A percentile compares a stretch with the other conserved stretches of the same genome.
Evolutionary conservation across 2,329 filamentous ascomycete genomes (phyloP).

Genomic region (Claviceps sp.): DNA sequence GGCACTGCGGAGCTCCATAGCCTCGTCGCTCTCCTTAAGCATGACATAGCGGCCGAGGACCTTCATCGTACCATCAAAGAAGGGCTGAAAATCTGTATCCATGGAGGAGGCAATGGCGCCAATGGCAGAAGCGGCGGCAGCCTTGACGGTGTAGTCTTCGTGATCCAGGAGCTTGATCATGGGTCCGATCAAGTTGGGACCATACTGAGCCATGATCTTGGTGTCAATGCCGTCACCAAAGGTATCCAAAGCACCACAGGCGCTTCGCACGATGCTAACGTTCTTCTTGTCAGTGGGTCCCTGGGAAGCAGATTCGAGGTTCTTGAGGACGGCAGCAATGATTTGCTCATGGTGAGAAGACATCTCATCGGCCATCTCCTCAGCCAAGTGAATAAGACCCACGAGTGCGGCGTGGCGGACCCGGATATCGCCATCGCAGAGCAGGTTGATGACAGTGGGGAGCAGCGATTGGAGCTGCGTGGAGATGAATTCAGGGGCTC

Average conservation of each 20-base stretch:
- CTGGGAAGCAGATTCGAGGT: conserved; percentile 68
- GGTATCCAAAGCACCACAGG: conserved; percentile 81
- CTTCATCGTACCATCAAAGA: conserved; percentile 82
- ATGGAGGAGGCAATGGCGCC: conserved; percentile 83
- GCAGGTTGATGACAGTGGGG: conserved; percentile 68
- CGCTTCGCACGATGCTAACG: conserved; percentile 75
- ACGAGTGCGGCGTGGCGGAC: conserved; percentile 82
- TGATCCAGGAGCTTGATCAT: conserved; percentile 75
- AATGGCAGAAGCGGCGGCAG: conserved; percentile 74
- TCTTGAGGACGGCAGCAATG: conserved; percentile 74
- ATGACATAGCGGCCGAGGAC: conserved; percentile 72
- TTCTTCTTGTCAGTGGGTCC: conserved; percentile 59
- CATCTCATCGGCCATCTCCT: conserved; percentile 86
- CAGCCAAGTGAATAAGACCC: conserved; percentile 77
- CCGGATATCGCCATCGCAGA: conserved; percentile 70
- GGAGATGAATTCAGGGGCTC: conserved; percentile 91
- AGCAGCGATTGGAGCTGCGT: conserved; percentile 81
- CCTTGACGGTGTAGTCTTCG: conserved; percentile 80
- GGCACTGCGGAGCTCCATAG: conserved; percentile 77
- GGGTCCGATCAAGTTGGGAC: conserved; percentile 68
- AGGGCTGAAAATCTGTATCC: conserved; percentile 74
- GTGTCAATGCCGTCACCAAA: conserved; percentile 78
- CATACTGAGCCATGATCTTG: conserved; percentile 64
- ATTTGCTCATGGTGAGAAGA: conserved; percentile 72
- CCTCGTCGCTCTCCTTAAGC: conserved; percentile 80